phyloP scores from a whole-genome alignment of 2,329 filamentous ascomycete genomes.

The Colletotrichum tropicale region DNA sequence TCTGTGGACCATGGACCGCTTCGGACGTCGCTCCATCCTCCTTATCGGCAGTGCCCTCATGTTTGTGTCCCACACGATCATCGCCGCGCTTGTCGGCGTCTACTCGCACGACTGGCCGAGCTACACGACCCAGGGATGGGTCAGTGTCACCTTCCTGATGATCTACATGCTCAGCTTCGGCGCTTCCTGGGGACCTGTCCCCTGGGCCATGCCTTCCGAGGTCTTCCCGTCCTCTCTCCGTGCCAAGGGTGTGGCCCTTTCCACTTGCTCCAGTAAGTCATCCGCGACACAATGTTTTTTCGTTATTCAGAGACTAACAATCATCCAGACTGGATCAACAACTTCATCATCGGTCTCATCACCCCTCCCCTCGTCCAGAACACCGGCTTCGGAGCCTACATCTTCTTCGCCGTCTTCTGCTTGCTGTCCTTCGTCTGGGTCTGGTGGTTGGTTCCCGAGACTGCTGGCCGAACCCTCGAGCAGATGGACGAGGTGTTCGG shows the following conservation, averaged over 20 bases:
- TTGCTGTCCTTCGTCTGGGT: conserved; percentile 25
- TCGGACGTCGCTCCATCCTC: conserved; percentile 47
- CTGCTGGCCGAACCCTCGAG: conserved; percentile 33
- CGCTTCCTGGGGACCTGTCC: conserved; percentile 58
- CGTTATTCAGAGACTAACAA: not conserved
- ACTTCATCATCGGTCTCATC: conserved; percentile 53
- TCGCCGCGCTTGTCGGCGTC: conserved; percentile 54
- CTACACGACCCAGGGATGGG: conserved; percentile 58
- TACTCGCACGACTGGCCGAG: conserved; percentile 51
- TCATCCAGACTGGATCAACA: conserved; percentile 29
- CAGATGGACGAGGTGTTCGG: conserved; percentile 41
- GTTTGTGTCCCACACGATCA: conserved; percentile 53
- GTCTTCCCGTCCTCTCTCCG: conserved; percentile 40
- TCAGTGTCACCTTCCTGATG: conserved; percentile 45
- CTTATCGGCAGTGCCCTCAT: conserved; percentile 54
- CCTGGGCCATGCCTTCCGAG: conserved; percentile 41
- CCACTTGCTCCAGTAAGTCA: conserved; percentile 30
- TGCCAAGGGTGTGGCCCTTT: conserved; percentile 30
- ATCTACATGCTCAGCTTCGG: conserved; percentile 62
- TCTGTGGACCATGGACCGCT: conserved; percentile 51
- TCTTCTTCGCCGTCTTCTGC: conserved; percentile 30
- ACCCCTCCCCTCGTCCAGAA: conserved; percentile 45
- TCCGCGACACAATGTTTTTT: fast-evolving
- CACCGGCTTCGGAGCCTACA: conserved; percentile 50
- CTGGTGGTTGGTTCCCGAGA: conserved; percentile 34